A percentile compares a stretch with the other conserved stretches of the same genome.
Conservation (phyloP, 225 moss, liverwort and hornwort genomes). For the Thuidium tamariscinum region DNA sequence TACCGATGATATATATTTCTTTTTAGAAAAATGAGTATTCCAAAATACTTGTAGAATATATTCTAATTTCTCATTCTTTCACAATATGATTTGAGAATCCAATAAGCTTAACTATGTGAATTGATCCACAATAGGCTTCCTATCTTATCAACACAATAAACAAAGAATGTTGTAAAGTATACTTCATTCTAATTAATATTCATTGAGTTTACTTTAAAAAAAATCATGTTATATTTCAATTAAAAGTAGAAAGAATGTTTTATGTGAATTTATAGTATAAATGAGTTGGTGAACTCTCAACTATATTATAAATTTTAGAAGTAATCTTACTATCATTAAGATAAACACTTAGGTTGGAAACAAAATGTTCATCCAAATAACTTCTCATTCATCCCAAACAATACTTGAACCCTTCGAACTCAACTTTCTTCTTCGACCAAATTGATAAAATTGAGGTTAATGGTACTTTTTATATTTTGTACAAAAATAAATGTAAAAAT, state of each 20-base stretch:
- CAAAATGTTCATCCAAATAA: background rate
- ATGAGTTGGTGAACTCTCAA: background rate
- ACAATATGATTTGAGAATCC: background rate
- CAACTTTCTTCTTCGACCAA: background rate
- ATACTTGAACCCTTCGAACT: background rate
- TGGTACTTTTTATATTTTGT: background rate
- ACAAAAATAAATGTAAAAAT: background rate
- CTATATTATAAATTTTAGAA: background rate
- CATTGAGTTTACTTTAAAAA: background rate
- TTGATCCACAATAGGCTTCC: background rate
- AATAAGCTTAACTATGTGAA: background rate
- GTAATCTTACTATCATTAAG: background rate
- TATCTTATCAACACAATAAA: too few species aligned
- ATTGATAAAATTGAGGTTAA: background rate
- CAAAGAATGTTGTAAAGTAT: too few species aligned
- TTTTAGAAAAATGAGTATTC: background rate
- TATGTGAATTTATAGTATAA: background rate
- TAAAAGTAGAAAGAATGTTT: accelerated
- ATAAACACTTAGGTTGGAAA: accelerated
- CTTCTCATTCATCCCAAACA: background rate
- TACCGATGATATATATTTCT: background rate
- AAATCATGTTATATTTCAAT: background rate
- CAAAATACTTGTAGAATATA: background rate
- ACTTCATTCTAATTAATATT: background rate
- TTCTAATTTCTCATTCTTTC: accelerated